Evolutionary conservation across 345 rosid genomes (phyloP).

Genomic region (Pistacia vera): DNA sequence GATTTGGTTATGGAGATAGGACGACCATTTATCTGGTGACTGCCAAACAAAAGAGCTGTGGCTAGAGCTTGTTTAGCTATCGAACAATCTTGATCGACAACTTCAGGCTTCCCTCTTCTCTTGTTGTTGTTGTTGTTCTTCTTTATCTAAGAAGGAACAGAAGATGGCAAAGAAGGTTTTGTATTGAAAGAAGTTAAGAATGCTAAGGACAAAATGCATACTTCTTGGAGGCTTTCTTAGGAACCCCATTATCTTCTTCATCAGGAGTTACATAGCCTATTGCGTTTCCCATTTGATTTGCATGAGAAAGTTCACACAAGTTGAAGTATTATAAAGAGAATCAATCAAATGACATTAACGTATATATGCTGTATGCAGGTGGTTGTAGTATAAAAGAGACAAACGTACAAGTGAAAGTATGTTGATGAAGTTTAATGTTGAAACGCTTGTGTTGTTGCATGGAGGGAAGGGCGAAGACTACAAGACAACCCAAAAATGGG

Average conservation of each 20-base stretch:
- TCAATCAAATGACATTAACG: too few species aligned
- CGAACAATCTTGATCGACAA: slow-evolving; percentile 7
- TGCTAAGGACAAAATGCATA: not conserved
- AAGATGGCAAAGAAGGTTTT: not conserved
- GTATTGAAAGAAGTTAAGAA: slow-evolving; percentile 2
- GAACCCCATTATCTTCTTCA: not conserved
- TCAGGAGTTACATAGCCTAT: not conserved
- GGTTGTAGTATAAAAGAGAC: too few species aligned
- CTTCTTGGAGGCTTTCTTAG: not conserved
- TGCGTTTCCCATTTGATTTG: slow-evolving; percentile 15
- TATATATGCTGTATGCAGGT: too few species aligned
- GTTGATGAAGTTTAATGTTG: not conserved
- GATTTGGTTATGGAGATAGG: slow-evolving; percentile 28
- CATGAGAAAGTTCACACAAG: not conserved
- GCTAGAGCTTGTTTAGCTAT: slow-evolving; percentile 32
- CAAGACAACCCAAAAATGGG: not conserved
- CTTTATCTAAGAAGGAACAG: not conserved
- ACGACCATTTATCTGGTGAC: slow-evolving; percentile 24
- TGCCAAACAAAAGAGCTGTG: slow-evolving; percentile 34
- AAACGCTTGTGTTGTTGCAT: not conserved
- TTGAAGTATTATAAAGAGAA: not conserved
- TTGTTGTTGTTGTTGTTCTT: not conserved
- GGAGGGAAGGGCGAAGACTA: not conserved
- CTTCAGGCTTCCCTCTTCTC: not conserved
- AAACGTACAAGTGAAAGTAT: not conserved